Conservation (phyloP, 2,329 filamentous ascomycete genomes). For the Exophiala sideris region DNA sequence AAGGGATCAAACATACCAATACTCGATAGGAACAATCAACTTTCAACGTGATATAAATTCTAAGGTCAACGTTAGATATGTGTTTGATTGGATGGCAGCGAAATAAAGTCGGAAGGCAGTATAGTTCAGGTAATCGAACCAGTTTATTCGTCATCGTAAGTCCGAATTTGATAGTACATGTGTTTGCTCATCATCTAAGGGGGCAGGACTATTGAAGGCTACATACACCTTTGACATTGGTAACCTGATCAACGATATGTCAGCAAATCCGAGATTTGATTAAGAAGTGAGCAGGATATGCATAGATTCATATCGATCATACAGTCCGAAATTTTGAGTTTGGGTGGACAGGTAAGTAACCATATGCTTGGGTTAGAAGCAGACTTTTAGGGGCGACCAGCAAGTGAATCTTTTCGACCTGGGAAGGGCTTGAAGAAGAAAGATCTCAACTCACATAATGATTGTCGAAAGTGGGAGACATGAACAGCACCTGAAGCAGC, state of each 20-base stretch:
- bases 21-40: no score
- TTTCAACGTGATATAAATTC: neutral
- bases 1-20: conserved; percentile 14
- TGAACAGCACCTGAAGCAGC: neutral
- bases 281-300: neutral
- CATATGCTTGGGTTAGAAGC: conserved; percentile 39
- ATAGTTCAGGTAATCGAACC: conserved; percentile 48
- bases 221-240: neutral
- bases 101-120: neutral
- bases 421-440: conserved; percentile 10
- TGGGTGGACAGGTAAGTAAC: conserved; percentile 57
- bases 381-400: conserved; percentile 53
- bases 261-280: neutral
- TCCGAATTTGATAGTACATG: conserved; percentile 52
- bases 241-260: neutral
- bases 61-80: neutral
- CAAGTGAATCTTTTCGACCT: conserved; percentile 51
- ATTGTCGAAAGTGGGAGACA: no score
- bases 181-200: conserved; percentile 42
- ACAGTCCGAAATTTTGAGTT: conserved; percentile 56
- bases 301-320: conserved; percentile 38
- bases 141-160: conserved; percentile 42
- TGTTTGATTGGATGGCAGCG: neutral
- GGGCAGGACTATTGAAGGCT: neutral
- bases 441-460: conserved; percentile 1